Evolutionary conservation across 2,329 filamentous ascomycete genomes (phyloP), one percentile per base, ranked within the genome.

Genomic region (Microthyrium microscopicum): DNA sequence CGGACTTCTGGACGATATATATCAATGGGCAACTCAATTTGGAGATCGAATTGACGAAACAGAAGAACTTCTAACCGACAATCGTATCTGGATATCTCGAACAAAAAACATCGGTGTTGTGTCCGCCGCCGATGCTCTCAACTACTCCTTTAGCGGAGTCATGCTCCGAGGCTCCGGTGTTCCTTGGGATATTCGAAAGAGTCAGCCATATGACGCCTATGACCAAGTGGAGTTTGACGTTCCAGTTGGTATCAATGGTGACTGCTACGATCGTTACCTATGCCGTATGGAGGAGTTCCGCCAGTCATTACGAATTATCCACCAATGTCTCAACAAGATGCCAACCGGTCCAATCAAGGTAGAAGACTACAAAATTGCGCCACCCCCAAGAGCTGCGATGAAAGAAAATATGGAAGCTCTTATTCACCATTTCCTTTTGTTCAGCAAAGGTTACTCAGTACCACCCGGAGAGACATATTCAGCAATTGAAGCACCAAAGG

Each of bases 331-430:
- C 47, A 95, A 98, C 70, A 83, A 98, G 67, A 98, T 98, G 82
- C 87, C 91, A 31, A 70, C 81, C 31, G 89, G 89, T 19, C 89
- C 89, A 33, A 72, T 95, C 53, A 80, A 87, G 46, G 83, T 94
- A 26, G 89, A 98, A 61, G 89, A 98, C 61, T 98, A 95, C 74
- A 98, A 98, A 73, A 73, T 98, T 50, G 79, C 82, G 3, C 89
- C 89, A 16, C 89, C 89, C 41, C 91, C 89, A n/a, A 77, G 89
- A 51, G 69, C 82, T 28, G 89, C 89, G 51, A 98, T 98, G 89
- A 98, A 98, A 72, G 89, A 98, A 73, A 98, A 98, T 67, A 98
- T 98, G 91, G 89, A 98, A 64, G 85, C 89, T 25, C 72, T 98
- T 27, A 98, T 98, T 54, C 89, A 98, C 64, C 89, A 98, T 67